Percentiles rank a stretch among this genome's conserved stretches.
Conservation (phyloP, 2,329 filamentous ascomycete genomes). For the Fonsecaea pedrosoi region DNA sequence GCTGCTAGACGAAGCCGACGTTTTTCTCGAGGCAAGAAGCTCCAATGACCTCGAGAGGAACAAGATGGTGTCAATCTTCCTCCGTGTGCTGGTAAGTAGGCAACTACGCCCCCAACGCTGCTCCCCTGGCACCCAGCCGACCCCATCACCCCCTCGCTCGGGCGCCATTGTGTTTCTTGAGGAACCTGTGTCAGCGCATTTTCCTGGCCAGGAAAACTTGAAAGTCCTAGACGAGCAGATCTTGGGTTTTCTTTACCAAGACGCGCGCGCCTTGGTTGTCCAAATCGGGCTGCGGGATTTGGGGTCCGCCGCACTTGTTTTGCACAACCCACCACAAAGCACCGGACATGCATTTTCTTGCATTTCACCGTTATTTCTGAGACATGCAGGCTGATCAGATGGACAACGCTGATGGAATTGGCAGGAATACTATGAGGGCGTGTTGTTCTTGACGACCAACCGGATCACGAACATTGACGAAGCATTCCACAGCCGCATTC, state of each 20-base stretch:
- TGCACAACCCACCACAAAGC: background rate
- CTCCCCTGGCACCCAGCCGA: background rate
- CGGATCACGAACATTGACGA: constrained; percentile 41
- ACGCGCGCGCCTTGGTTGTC: background rate
- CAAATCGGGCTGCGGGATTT: background rate
- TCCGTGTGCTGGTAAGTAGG: constrained; percentile 34
- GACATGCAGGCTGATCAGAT: constrained; percentile 22
- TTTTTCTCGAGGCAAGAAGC: constrained; percentile 51
- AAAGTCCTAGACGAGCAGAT: background rate
- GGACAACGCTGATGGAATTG: background rate
- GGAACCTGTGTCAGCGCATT: background rate
- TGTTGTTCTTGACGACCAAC: constrained; percentile 46
- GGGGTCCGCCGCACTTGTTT: background rate
- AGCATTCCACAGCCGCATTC: constrained; percentile 49
- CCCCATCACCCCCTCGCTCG: background rate
- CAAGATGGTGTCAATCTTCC: constrained; percentile 51
- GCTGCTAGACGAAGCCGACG: constrained; percentile 58
- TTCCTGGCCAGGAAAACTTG: background rate
- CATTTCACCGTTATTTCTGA: constrained; percentile 10
- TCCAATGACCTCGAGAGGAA: constrained; percentile 53
- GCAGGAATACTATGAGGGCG: constrained; percentile 42
- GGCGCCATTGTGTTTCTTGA: background rate
- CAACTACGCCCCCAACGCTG: constrained; percentile 11
- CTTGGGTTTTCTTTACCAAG: background rate
- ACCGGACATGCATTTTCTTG: background rate